Base-by-base conservation (phyloP, 78 protist species). In the Bodo saltans region DNA sequence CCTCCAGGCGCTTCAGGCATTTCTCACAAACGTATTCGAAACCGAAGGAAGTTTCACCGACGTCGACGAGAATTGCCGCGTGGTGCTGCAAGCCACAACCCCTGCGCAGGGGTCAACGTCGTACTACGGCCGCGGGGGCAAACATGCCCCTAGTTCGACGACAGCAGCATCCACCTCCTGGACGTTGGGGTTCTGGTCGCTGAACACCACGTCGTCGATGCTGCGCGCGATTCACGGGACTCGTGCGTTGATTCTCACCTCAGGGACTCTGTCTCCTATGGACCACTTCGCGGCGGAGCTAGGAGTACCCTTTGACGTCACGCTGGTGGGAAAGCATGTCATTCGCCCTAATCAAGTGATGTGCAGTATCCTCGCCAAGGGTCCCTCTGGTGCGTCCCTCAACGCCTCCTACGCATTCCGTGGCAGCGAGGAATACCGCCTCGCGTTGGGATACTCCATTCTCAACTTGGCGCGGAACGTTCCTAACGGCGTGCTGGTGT, bases 261-360 rank as follows among this genome's bases (percentile, higher is more conserved):
- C 91, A 0, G 99, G 99, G 28, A 98, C 99, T 21, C 85, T 98
- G n/a, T 84, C 98, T 3, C 99, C 99, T 23, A 34, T 98, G 75
- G 72, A 67, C 35, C 74, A 91, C 0, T 91, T 92, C 41, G 88
- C 91, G n/a, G 33, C 41, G 28, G 95, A 91, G 83, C 70, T 95
- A 70, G 72, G 30, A 0, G 8, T 87, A 34, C n/a, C 12, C 27
- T 91, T 93, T 27, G 74, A 68, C n/a, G 1, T 87, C 30, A 3
- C 3, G 35, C 85, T 94, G n/a, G 91, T 93, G 88, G 87, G 87
- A 33, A 42, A 74, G 67, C 98, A 95, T 74, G 92, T 95, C 34
- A 88, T 95, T 69, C 1, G 1, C 2, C 29, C 42, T 74, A 39
- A n/a, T 30, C 94, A 94, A 68, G 30, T 91, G 1, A 83, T 90